Percentiles rank a stretch among this genome's conserved stretches.
Evolutionary conservation across 2,329 filamentous ascomycete genomes (phyloP).

Genomic region (Ilyonectria destructans): DNA sequence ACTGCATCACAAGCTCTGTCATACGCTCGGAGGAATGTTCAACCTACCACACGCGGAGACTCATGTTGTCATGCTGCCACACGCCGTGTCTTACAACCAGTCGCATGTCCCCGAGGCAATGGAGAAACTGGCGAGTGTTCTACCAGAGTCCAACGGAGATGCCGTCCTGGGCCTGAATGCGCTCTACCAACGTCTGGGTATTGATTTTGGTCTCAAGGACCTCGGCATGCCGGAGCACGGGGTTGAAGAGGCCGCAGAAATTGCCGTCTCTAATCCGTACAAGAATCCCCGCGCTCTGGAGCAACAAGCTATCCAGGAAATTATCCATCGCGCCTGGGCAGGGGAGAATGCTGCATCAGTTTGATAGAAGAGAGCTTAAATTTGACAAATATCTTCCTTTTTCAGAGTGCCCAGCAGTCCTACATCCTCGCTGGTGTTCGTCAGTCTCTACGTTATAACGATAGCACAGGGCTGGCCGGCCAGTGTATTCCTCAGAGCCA

Average conservation of each 20-base stretch:
- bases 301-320: conserved; percentile 65
- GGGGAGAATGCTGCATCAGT: conserved; percentile 58
- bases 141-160: conserved; percentile 72
- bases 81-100: conserved; percentile 75
- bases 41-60: conserved; percentile 17
- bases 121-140: conserved; percentile 65
- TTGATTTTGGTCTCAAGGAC: conserved; percentile 67
- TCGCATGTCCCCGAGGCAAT: conserved; percentile 68
- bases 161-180: conserved; percentile 71
- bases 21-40: conserved; percentile 69
- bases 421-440: too few relatives aligned
- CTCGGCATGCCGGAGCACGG: conserved; percentile 74
- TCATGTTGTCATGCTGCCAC: conserved; percentile 67
- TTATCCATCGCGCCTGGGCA: conserved; percentile 72
- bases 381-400: not conserved
- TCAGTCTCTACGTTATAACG: too few relatives aligned
- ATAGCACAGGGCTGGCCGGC: too few relatives aligned
- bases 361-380: not conserved
- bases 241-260: conserved; percentile 71
- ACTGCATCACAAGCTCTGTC: conserved; percentile 9
- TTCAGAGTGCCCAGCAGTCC: not conserved
- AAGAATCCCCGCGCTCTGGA: conserved; percentile 72
- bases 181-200: conserved; percentile 66
- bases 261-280: conserved; percentile 72
- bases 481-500: too few relatives aligned